Conservation (phyloP, 2,329 filamentous ascomycete species). For the Lasiodiplodia gonubiensis region DNA sequence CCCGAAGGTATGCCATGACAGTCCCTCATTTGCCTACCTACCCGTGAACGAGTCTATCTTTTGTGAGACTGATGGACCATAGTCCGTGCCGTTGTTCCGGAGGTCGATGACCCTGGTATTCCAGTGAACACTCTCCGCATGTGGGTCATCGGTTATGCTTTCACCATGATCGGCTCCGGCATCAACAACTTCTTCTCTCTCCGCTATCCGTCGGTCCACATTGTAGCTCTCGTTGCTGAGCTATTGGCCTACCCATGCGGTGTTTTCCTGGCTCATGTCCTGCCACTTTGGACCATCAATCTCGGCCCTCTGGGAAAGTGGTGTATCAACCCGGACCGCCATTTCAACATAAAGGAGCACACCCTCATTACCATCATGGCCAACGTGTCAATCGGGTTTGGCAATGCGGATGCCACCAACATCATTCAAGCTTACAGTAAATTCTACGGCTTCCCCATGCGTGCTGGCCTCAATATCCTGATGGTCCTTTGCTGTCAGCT, state of each 20-base stretch:
- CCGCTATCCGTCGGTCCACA: conserved; percentile 39
- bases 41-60: not conserved
- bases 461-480: conserved; percentile 35
- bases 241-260: conserved; percentile 31
- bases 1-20: conserved; percentile 17
- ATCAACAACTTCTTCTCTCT: conserved; percentile 42
- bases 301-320: conserved; percentile 61
- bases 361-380: conserved; percentile 69
- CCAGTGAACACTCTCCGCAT: conserved; percentile 24
- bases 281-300: conserved; percentile 35
- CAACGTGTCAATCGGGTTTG: conserved; percentile 56
- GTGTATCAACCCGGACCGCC: conserved; percentile 58
- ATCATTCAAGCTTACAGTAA: conserved; percentile 73
- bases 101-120: conserved; percentile 25
- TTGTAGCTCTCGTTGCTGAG: conserved; percentile 40
- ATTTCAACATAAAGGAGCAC: conserved; percentile 68
- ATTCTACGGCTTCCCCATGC: conserved; percentile 63
- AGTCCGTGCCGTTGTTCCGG: conserved; percentile 26
- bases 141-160: conserved; percentile 40
- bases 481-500: conserved; percentile 26
- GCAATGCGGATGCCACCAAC: conserved; percentile 72
- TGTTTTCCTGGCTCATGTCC: conserved; percentile 47
- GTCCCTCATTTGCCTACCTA: not conserved
- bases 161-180: conserved; percentile 36
- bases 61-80: not conserved